Percentiles rank a stretch among this genome's conserved stretches.
Conservation (phyloP, 768 basidiomycete genomes). For the Collybia nuda region DNA sequence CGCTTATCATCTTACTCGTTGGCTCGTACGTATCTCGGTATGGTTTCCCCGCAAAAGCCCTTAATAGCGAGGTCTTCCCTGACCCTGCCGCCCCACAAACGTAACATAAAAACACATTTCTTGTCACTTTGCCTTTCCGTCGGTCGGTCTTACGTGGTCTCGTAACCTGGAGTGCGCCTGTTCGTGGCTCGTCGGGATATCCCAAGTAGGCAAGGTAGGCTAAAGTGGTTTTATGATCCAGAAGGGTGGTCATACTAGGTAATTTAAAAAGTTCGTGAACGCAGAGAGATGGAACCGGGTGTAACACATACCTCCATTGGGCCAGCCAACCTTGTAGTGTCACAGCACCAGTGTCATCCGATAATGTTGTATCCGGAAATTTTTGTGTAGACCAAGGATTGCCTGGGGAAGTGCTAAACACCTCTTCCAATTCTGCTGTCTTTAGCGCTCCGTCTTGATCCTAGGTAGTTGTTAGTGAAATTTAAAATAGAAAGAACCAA, state of each 20-base stretch:
- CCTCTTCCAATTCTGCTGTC: constrained; percentile 74
- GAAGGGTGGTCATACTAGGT: constrained; percentile 97
- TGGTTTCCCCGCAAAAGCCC: constrained; percentile 83
- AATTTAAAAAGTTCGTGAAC: constrained; percentile 2
- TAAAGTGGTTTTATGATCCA: constrained; percentile 90
- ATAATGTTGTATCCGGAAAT: constrained; percentile 88
- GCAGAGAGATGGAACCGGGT: not conserved
- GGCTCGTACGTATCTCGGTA: constrained; percentile 79
- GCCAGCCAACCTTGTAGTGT: constrained; percentile 98
- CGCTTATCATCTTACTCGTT: constrained; percentile 86
- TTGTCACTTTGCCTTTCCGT: constrained; percentile 80
- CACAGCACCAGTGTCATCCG: constrained; percentile 84
- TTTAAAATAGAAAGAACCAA: not conserved
- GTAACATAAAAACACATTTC: constrained; percentile 93
- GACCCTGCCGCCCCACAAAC: constrained; percentile 95
- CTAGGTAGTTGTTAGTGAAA: constrained; percentile 33
- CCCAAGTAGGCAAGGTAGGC: constrained; percentile 96
- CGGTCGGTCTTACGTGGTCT: constrained; percentile 82
- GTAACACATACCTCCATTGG: constrained; percentile 82
- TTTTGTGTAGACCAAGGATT: constrained; percentile 95
- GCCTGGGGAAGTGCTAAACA: constrained; percentile 94
- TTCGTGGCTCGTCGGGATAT: constrained; percentile 78
- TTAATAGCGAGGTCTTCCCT: constrained; percentile 87
- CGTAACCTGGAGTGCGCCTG: constrained; percentile 83
- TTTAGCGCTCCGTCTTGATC: constrained; percentile 96